These are phyloP conservation scores for Clarireedia homoeocarpa DNA, from an alignment of 2,329 filamentous ascomycete species.

Conservation along the genomic window DNA sequence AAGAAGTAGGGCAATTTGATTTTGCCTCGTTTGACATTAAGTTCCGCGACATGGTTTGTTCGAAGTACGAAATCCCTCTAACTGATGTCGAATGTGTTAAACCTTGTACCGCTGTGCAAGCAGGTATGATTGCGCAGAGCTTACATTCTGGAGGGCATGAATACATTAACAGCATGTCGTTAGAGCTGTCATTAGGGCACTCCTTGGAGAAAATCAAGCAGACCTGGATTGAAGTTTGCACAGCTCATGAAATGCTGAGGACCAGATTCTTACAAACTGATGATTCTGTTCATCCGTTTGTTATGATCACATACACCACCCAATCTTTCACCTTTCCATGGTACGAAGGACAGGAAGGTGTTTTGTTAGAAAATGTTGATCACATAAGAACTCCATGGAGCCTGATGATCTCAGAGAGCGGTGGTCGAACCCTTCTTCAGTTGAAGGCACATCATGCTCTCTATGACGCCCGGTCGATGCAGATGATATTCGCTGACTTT, in stretches of 20 bases:
- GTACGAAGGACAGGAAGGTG: constrained; percentile 20
- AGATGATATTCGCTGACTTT: constrained; percentile 55
- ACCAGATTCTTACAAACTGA: constrained; percentile 63
- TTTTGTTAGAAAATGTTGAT: background rate
- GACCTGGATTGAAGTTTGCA: constrained; percentile 52
- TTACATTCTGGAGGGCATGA: constrained; percentile 55
- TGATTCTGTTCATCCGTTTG: constrained; percentile 54
- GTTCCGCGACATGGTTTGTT: constrained; percentile 29
- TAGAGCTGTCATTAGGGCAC: constrained; percentile 38
- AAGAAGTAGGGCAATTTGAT: constrained; percentile 32
- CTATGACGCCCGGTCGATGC: constrained; percentile 74
- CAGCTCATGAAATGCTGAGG: constrained; percentile 62
- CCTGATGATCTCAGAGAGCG: constrained; percentile 12
- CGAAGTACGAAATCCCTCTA: constrained; percentile 14
- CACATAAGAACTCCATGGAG: constrained; percentile 23
- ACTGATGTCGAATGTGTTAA: constrained; percentile 48
- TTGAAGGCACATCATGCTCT: constrained; percentile 61
- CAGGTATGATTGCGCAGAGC: constrained; percentile 72
- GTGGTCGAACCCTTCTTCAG: constrained; percentile 13
- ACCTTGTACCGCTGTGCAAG: constrained; percentile 74
- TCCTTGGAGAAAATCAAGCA: constrained; percentile 35
- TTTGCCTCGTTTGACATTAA: constrained; percentile 43
- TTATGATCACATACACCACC: constrained; percentile 59
- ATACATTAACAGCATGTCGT: constrained; percentile 69
- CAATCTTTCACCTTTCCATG: constrained; percentile 33